Conservation (phyloP, 106 monocot species). For the Posidonia australis region DNA sequence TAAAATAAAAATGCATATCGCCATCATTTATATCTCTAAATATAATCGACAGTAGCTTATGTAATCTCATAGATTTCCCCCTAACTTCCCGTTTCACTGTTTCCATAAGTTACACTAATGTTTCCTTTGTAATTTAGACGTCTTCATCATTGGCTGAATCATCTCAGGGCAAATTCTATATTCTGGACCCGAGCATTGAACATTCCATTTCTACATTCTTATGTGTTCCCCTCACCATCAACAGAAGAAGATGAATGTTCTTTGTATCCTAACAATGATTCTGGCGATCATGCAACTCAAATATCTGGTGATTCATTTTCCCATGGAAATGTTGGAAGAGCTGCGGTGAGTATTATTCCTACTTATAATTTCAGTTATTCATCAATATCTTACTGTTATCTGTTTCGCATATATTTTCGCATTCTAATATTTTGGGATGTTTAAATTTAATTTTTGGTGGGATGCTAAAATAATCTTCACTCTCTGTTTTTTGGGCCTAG, state of each 20-base stretch:
- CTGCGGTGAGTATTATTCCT: not conserved
- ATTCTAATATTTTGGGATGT: not conserved
- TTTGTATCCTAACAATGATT: conserved; percentile 4
- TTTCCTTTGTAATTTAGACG: not conserved
- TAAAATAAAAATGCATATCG: too few species aligned
- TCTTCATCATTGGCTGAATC: not conserved
- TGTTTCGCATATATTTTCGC: not conserved
- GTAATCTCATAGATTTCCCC: too few species aligned
- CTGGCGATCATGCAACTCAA: conserved; percentile 4
- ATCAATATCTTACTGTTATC: not conserved
- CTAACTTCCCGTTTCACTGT: too few species aligned
- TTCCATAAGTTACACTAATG: not conserved
- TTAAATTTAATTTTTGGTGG: too few species aligned
- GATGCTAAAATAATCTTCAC: too few species aligned
- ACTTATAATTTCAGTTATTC: not conserved
- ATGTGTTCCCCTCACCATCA: conserved; percentile 61
- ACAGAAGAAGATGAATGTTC: conserved; percentile 17
- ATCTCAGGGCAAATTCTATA: conserved; percentile 83
- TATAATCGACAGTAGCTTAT: too few species aligned
- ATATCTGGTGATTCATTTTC: conserved; percentile 20
- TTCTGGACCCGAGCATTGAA: conserved; percentile 95
- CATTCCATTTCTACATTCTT: conserved; percentile 85
- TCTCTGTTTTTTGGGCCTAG: too few species aligned
- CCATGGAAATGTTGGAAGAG: not conserved
- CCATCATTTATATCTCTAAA: too few species aligned